These are phyloP conservation scores for Eucalyptus regnans DNA, from an alignment of 345 rosid genomes.

Conservation along the genomic window DNA sequence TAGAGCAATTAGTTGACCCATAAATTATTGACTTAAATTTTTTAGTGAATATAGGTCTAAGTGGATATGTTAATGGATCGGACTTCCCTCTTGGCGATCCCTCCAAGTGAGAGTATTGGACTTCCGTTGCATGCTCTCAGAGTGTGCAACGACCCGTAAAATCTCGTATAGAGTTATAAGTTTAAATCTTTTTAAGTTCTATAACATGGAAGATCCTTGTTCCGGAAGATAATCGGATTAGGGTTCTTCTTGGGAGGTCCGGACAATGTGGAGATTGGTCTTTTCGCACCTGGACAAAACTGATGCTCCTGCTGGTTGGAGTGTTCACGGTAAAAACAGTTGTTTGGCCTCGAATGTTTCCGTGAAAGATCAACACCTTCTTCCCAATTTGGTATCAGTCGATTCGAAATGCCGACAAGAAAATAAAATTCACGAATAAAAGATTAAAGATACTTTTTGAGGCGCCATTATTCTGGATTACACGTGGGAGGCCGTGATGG, in stretches of 20 bases:
- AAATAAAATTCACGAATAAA: too few relatives aligned
- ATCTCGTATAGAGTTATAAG: background rate
- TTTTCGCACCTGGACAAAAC: background rate
- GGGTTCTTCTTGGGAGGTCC: background rate
- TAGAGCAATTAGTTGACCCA: too few relatives aligned
- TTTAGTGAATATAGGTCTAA: rapidly evolving
- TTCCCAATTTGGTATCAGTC: too few relatives aligned
- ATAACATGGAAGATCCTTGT: background rate
- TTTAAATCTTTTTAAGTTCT: background rate
- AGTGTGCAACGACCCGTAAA: rapidly evolving
- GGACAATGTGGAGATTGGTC: background rate
- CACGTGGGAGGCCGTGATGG: background rate
- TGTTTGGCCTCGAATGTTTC: too few relatives aligned
- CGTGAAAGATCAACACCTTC: too few relatives aligned
- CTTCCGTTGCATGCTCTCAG: rapidly evolving
- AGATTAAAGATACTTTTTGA: too few relatives aligned
- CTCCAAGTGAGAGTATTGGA: rapidly evolving
- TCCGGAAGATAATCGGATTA: background rate
- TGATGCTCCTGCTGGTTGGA: too few relatives aligned
- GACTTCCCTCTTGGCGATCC: rapidly evolving
- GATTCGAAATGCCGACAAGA: too few relatives aligned
- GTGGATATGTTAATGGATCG: too few relatives aligned
- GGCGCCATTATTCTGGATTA: rapidly evolving
- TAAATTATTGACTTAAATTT: too few relatives aligned
- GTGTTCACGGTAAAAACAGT: too few relatives aligned